These are phyloP conservation scores for Bjerkandera adusta DNA, from an alignment of 1,284 basidiomycete species.

Conservation along the genomic window DNA sequence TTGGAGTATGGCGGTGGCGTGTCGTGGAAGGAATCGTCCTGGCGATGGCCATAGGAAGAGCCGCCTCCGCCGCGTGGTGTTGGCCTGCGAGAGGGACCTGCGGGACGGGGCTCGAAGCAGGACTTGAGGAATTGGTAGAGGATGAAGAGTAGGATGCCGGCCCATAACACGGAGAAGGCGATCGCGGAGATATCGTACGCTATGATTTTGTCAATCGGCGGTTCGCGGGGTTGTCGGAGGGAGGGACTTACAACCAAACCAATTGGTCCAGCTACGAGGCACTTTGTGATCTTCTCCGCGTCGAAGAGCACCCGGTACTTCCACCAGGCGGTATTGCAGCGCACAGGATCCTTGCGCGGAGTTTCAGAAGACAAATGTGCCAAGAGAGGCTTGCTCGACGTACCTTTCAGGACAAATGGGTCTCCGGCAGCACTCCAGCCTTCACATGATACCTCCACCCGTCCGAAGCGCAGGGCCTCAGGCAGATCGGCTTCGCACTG, in stretches of 20 bases:
- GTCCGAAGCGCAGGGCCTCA: conserved; percentile 74
- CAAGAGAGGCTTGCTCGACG: conserved; percentile 16
- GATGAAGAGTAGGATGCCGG: conserved; percentile 50
- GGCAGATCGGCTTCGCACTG: conserved; percentile 92
- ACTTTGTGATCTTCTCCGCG: conserved; percentile 18
- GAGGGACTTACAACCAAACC: conserved; percentile 19
- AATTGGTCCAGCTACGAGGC: conserved; percentile 20
- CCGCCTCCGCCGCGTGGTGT: conserved; percentile 36
- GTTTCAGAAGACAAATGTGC: not conserved
- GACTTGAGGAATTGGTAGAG: conserved; percentile 57
- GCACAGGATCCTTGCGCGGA: conserved; percentile 72
- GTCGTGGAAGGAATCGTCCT: conserved; percentile 29
- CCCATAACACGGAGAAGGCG: conserved; percentile 58
- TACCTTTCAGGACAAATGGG: conserved; percentile 81
- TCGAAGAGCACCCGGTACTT: conserved; percentile 53
- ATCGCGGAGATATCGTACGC: conserved; percentile 27
- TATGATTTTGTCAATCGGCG: not conserved
- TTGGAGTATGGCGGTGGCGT: conserved; percentile 81
- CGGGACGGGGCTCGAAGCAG: conserved; percentile 37
- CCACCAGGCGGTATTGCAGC: conserved; percentile 75
- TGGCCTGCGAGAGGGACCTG: conserved; percentile 24
- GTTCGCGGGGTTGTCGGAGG: not conserved
- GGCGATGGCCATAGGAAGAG: conserved; percentile 50
- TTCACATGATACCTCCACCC: conserved; percentile 85
- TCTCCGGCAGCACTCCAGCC: conserved; percentile 84